Conservation (phyloP, 192 early-diverging fungal genomes). For the Backusella australiensis region DNA sequence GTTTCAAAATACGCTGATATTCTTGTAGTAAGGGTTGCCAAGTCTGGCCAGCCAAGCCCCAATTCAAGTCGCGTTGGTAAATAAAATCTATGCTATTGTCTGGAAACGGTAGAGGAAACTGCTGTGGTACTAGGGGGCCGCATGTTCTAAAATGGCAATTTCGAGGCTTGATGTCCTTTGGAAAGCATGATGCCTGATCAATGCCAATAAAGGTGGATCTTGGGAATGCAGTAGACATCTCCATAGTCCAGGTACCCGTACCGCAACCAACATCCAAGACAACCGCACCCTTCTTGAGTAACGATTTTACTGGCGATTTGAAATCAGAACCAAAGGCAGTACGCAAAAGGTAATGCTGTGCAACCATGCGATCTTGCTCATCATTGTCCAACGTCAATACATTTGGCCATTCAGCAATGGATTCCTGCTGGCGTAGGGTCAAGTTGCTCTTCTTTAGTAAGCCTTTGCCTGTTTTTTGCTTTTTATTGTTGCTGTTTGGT, state of each 20-base stretch:
- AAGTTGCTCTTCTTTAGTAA: neutral
- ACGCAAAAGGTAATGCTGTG: conserved; percentile 40
- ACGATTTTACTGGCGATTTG: conserved; percentile 8
- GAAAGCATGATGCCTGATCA: conserved; percentile 21
- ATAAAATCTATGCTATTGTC: conserved; percentile 38
- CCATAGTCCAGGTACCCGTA: conserved; percentile 37
- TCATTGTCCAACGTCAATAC: conserved; percentile 9
- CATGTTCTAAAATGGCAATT: conserved; percentile 34
- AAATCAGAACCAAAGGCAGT: conserved; percentile 35
- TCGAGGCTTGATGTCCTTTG: conserved; percentile 30
- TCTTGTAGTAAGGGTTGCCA: conserved; percentile 37
- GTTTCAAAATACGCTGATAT: conserved; percentile 47
- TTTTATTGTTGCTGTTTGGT: neutral
- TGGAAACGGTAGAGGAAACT: conserved; percentile 27
- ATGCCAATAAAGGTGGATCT: conserved; percentile 36
- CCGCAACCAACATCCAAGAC: conserved; percentile 32
- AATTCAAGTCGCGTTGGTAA: conserved; percentile 34
- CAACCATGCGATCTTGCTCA: conserved; percentile 41
- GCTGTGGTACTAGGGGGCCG: conserved; percentile 13
- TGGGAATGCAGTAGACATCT: conserved; percentile 33
- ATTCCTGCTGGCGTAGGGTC: neutral
- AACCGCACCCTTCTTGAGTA: conserved; percentile 26
- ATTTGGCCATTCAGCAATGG: conserved; percentile 12
- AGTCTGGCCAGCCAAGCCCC: conserved; percentile 18
- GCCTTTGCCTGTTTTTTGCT: neutral